Evolutionary conservation across 2,329 filamentous ascomycete species (phyloP).

Genomic region (Nannizzia gypsea): DNA sequence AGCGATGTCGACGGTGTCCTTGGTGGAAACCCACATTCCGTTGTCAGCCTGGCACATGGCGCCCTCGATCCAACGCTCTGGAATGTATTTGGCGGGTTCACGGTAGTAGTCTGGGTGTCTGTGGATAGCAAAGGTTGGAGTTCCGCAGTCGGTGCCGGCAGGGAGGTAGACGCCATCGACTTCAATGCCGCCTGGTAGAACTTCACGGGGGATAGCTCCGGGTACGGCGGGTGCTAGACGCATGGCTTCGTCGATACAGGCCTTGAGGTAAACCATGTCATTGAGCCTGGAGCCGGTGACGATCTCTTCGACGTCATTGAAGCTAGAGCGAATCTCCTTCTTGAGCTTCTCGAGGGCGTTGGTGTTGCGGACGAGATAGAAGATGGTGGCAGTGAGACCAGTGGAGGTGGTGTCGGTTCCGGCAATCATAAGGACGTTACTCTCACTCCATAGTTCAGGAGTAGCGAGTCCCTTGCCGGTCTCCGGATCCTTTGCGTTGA

Average conservation of each 20-base stretch:
- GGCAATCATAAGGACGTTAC: conserved; percentile 39
- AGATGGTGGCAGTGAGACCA: conserved; percentile 27
- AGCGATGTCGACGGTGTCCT: conserved; percentile 37
- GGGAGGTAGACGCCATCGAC: conserved; percentile 26
- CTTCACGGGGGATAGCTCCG: conserved; percentile 21
- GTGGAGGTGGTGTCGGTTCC: conserved; percentile 35
- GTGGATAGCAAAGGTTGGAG: conserved; percentile 25
- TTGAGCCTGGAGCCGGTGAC: conserved; percentile 23
- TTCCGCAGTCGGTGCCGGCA: conserved; percentile 23
- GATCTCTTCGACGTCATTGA: conserved; percentile 28
- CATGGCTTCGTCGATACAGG: conserved; percentile 31
- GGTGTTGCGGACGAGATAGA: conserved; percentile 30
- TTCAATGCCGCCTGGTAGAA: conserved; percentile 20
- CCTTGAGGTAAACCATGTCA: conserved; percentile 30
- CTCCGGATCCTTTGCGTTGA: conserved; percentile 37
- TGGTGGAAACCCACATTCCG: conserved; percentile 14
- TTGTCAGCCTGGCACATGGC: conserved; percentile 12
- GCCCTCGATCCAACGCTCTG: conserved; percentile 28
- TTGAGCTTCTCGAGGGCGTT: conserved; percentile 21
- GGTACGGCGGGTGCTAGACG: conserved; percentile 24
- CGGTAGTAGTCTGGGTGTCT: conserved; percentile 24
- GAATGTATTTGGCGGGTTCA: conserved; percentile 21
- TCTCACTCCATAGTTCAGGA: conserved; percentile 40
- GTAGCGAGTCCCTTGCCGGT: conserved; percentile 34
- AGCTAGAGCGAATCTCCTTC: conserved; percentile 25